Evolutionary conservation across 805 yeast species (phyloP).

Genomic region (Wickerhamiella dianesei): DNA sequence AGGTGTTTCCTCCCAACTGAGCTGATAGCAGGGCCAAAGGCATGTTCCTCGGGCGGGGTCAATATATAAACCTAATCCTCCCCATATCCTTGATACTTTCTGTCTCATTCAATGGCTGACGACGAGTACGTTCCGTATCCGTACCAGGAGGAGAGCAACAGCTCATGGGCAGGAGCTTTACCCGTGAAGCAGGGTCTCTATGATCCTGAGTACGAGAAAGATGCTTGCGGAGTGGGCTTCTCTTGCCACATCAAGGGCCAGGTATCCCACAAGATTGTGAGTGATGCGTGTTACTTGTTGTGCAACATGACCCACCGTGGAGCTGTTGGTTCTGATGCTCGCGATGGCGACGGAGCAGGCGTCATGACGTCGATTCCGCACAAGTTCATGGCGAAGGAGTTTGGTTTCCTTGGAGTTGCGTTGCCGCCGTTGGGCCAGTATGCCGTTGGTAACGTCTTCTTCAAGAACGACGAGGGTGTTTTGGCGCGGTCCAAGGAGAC

Average conservation of each 20-base stretch:
- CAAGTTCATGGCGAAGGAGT: slow-evolving; percentile 72
- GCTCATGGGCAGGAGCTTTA: slow-evolving; percentile 82
- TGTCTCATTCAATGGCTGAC: background rate
- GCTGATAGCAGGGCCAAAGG: background rate
- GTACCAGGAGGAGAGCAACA: slow-evolving; percentile 70
- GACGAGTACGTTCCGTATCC: slow-evolving; percentile 30
- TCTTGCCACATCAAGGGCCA: slow-evolving; percentile 86
- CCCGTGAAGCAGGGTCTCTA: slow-evolving; percentile 83
- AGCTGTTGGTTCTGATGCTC: slow-evolving; percentile 89
- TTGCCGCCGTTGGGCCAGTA: slow-evolving; percentile 76
- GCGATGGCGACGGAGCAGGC: slow-evolving; percentile 99
- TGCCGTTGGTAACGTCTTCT: slow-evolving; percentile 89
- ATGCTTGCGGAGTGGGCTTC: slow-evolving; percentile 98
- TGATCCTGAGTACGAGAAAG: slow-evolving; percentile 87
- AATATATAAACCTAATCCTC: background rate
- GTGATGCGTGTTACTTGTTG: slow-evolving; percentile 71
- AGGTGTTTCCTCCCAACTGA: background rate
- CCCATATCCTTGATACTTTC: background rate
- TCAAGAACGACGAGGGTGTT: slow-evolving; percentile 67
- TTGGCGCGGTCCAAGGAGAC: slow-evolving; percentile 57
- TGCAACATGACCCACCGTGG: slow-evolving; percentile 99
- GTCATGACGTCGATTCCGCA: slow-evolving; percentile 88
- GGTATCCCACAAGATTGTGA: slow-evolving; percentile 78
- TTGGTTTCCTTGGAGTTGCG: slow-evolving; percentile 50
- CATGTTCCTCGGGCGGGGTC: background rate